Percentiles rank a stretch among this genome's conserved stretches.
Evolutionary conservation across 2,329 filamentous ascomycete species (phyloP).

Genomic region (Monilinia polystroma): DNA sequence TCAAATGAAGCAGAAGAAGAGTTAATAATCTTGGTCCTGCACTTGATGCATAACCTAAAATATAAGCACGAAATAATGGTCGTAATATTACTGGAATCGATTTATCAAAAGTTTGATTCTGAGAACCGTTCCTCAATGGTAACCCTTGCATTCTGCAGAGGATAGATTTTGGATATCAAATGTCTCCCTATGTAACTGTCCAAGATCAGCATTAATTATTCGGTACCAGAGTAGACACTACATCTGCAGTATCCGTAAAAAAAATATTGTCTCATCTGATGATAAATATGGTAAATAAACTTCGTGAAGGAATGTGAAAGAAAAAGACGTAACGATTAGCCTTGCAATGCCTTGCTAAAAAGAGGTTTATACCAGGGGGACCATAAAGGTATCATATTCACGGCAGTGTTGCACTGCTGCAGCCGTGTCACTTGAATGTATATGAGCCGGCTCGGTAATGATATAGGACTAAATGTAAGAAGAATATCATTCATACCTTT

Average conservation of each 20-base stretch:
- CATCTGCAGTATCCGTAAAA: not conserved
- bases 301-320: not conserved
- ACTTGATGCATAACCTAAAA: slow-evolving; percentile 59
- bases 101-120: slow-evolving; percentile 37
- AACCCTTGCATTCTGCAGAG: not conserved
- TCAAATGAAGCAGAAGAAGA: slow-evolving; percentile 52
- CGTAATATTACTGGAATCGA: slow-evolving; percentile 51
- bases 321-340: not conserved
- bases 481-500: not conserved
- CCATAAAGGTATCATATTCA: not conserved
- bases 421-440: slow-evolving; percentile 2
- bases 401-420: not conserved
- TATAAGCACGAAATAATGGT: slow-evolving; percentile 58
- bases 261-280: not conserved
- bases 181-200: not conserved
- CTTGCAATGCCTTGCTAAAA: slow-evolving; percentile 1
- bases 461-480: not conserved
- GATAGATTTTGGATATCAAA: not conserved
- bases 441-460: not conserved
- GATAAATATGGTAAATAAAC: not conserved
- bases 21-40: slow-evolving; percentile 57
- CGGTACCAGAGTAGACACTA: slow-evolving; percentile 1
- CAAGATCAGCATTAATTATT: slow-evolving; percentile 7
- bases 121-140: slow-evolving; percentile 1
- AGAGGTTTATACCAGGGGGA: not conserved